These are phyloP conservation scores for Neckera pumila DNA, from an alignment of 225 moss, liverwort and hornwort species.

Conservation along the genomic window DNA sequence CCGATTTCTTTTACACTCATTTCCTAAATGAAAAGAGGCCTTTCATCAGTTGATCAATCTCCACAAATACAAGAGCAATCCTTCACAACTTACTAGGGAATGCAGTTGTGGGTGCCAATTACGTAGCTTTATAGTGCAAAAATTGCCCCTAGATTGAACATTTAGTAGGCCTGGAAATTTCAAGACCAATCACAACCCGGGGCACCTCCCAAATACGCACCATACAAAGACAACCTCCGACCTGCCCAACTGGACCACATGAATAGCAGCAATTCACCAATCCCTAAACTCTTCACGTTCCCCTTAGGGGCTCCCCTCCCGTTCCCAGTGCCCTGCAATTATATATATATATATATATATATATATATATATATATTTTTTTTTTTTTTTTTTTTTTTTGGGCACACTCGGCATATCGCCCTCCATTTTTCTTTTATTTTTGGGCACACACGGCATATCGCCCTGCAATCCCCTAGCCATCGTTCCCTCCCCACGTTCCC, in stretches of 20 bases:
- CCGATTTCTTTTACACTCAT: not conserved
- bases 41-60: not conserved
- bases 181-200: not conserved
- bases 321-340: too few species aligned
- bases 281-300: not conserved
- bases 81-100: not conserved
- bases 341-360: too few species aligned
- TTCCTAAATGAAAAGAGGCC: accelerated
- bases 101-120: accelerated
- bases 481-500: not conserved
- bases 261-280: not conserved
- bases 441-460: too few species aligned
- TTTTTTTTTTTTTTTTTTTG: too few species aligned
- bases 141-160: accelerated
- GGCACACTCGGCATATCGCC: too few species aligned
- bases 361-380: too few species aligned
- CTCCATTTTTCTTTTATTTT: not conserved
- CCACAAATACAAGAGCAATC: not conserved
- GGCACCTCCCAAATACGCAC: not conserved
- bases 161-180: not conserved
- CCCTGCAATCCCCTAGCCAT: too few species aligned
- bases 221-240: too few species aligned
- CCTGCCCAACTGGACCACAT: too few species aligned
- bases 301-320: not conserved
- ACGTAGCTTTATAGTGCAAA: accelerated